phyloP scores from a whole-genome alignment of 176 grass and related monocot species.

The Avena insularis region DNA sequence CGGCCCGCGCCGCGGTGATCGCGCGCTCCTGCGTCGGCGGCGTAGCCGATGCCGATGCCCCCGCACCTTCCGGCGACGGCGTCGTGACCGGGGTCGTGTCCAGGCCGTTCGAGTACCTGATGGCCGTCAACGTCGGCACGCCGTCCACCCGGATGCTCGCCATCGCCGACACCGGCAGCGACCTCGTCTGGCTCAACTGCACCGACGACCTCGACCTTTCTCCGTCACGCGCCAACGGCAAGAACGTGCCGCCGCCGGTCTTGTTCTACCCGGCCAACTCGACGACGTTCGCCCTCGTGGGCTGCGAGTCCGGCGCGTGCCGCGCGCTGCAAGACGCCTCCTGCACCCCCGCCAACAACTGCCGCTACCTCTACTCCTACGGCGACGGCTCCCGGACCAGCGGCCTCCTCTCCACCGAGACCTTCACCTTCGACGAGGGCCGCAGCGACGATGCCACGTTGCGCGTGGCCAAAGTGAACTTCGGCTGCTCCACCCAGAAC shows the following conservation, averaged over 20 bases:
- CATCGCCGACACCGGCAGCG: conserved; percentile 71
- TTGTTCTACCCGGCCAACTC: conserved; percentile 44
- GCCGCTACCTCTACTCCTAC: conserved; percentile 58
- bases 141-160: conserved; percentile 45
- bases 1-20: conserved; percentile 27
- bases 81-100: conserved; percentile 42
- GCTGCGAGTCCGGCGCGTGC: conserved; percentile 38
- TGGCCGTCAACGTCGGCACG: conserved; percentile 53
- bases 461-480: conserved; percentile 32
- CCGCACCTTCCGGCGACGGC: neutral
- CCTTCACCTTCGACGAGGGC: conserved; percentile 53
- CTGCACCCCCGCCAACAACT: conserved; percentile 47
- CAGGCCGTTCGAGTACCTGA: conserved; percentile 55
- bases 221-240: too few relatives aligned
- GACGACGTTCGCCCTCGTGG: conserved; percentile 43
- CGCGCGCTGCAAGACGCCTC: conserved; percentile 7
- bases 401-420: conserved; percentile 63
- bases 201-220: neutral
- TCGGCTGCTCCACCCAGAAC: conserved; percentile 56
- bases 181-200: conserved; percentile 65
- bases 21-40: neutral
- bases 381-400: conserved; percentile 51
- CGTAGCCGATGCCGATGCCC: too few relatives aligned
- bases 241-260: neutral
- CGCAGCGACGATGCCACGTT: conserved; percentile 22